A percentile compares a stretch with the other conserved stretches of the same genome.
phyloP scores from a whole-genome alignment of 83 land plant species.

The Isoetes engelmannii region DNA sequence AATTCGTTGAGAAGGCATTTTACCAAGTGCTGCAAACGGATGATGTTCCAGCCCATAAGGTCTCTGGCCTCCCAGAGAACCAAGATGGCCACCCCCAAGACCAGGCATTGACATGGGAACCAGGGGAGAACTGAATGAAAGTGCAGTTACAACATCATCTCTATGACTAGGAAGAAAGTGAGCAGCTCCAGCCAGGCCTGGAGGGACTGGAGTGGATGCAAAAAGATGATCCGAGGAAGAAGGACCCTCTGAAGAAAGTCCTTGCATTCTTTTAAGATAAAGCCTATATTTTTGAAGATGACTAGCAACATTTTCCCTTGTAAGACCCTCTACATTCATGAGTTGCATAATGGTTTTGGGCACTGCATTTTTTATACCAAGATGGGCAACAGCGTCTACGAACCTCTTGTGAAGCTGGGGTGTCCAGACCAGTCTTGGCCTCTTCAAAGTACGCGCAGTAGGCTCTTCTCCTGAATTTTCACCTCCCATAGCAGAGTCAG shows the following conservation, averaged over 20 bases:
- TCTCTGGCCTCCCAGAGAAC: not conserved
- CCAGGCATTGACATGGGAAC: not conserved
- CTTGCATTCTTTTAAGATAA: constrained; percentile 72
- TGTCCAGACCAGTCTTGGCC: constrained; percentile 76
- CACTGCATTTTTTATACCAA: constrained; percentile 67
- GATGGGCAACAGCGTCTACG: constrained; percentile 69
- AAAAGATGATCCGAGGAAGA: constrained; percentile 59
- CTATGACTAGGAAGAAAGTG: constrained; percentile 6
- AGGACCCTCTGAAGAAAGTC: constrained; percentile 32
- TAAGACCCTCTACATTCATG: constrained; percentile 67
- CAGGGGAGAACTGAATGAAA: not conserved
- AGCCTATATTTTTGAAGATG: constrained; percentile 74
- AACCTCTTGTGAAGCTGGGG: constrained; percentile 71
- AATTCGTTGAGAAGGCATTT: not conserved
- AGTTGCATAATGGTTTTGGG: constrained; percentile 39
- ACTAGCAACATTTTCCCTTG: constrained; percentile 67
- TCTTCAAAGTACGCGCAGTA: constrained; percentile 55
- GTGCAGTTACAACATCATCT: not conserved
- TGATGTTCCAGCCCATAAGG: constrained; percentile 8
- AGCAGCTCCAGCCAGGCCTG: constrained; percentile 21
- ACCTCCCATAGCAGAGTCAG: constrained; percentile 18
- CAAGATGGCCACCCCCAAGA: not conserved
- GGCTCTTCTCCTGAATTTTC: constrained; percentile 33
- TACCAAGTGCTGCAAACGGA: not conserved
- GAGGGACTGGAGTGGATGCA: constrained; percentile 65